Base-by-base conservation (phyloP, 78 protist species). In the Abeoforma whisleri region DNA sequence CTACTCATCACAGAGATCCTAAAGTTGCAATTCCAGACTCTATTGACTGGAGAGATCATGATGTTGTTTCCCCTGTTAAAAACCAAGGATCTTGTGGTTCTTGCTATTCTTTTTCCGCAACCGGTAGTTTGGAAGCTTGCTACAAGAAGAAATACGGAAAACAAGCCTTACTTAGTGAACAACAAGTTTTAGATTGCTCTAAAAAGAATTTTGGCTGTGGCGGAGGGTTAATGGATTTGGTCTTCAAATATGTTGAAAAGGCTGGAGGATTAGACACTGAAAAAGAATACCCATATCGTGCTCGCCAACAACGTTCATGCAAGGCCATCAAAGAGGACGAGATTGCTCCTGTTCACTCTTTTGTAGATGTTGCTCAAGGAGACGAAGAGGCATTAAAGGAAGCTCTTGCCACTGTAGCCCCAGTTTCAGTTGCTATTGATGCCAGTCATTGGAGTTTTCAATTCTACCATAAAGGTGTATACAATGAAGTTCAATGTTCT, bases 391-490 rank as follows among this genome's bases (percentile, higher is more conserved):
- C 87, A 23, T 36, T 84, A 31, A 48, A 5, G 5, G 30, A 48
- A 19, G 62, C 62, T 48, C 62, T 48, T 48, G 62, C 62, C 30
- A 5, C 5, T 48, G 62, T 48, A 19, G 62, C 30, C 5, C 62
- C 62, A 19, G 62, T 48, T 23, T 91, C 94, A 5, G 90, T 94
- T 0, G 94, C 94, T 25, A 88, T 91, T 57, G 94, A 94, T 74
- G 96, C 94, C 1, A 69, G 87, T 84, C 89, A 88, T 23, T 2
- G 71, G 23, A 30, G 86, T 16, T 91, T 94, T 87, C 93, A 87
- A 89, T 87, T 89, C 80, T 94, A 94, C 86, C 38, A 76, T 68
- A 68, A 75, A 16, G 96, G 96, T 34, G 89, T 94, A 57, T 84
- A 89, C 85, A 35, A 80, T 73, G 93, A 88, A 62, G 30, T 39